These are phyloP conservation scores for Pilasporangium apinafurcum DNA, from an alignment of 352 stramenopile genomes.

Conservation along the genomic window DNA sequence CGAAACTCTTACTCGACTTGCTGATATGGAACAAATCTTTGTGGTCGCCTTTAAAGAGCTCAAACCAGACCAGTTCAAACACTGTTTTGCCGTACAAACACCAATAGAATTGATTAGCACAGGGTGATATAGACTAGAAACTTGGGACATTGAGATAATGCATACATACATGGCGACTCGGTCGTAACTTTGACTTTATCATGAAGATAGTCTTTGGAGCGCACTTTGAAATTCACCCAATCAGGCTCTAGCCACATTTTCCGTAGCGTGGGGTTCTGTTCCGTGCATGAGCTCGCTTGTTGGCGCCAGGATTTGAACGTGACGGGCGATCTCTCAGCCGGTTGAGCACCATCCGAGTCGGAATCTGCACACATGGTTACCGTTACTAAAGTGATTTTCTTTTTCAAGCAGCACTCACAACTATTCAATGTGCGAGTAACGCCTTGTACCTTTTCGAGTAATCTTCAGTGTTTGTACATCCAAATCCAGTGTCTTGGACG, in stretches of 20 bases:
- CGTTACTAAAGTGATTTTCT: too few relatives aligned
- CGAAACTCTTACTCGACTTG: constrained; percentile 65
- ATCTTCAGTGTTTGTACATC: too few relatives aligned
- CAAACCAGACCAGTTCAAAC: constrained; percentile 81
- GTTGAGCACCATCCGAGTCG: too few relatives aligned
- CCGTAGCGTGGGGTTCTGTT: constrained; percentile 35
- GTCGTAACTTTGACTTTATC: constrained; percentile 56
- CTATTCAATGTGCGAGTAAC: too few relatives aligned
- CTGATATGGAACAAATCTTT: constrained; percentile 62
- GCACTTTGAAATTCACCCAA: constrained; percentile 55
- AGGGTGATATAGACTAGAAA: too few relatives aligned
- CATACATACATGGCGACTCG: constrained; percentile 49
- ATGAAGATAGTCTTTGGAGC: constrained; percentile 64
- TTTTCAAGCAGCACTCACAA: too few relatives aligned
- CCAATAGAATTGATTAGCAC: too few relatives aligned
- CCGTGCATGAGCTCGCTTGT: constrained; percentile 27
- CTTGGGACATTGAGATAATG: not conserved
- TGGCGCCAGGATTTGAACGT: constrained; percentile 39
- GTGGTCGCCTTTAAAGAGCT: constrained; percentile 65
- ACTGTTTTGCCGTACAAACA: constrained; percentile 19
- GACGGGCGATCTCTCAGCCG: constrained; percentile 24
- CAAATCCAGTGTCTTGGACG: too few relatives aligned
- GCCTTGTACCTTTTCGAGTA: too few relatives aligned
- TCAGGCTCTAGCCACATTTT: constrained; percentile 75
- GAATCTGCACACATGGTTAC: too few relatives aligned